Evolutionary conservation across 1,139 yeast species (phyloP).

Genomic region (Scheffersomyces titani): DNA sequence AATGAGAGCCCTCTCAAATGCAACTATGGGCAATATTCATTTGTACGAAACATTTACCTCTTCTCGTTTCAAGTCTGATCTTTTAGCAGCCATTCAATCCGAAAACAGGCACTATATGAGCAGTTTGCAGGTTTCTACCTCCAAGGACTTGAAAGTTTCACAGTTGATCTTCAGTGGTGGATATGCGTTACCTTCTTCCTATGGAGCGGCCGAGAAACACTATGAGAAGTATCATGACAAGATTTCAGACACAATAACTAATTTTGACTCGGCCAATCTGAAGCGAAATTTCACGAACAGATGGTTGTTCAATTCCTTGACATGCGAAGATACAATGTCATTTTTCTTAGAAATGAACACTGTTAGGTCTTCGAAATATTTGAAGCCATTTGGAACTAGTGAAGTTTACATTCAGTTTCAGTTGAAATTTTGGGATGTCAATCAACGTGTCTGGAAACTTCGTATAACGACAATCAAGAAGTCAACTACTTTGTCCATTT

Average conservation of each 20-base stretch:
- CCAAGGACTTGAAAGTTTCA: conserved; percentile 31
- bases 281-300: conserved; percentile 36
- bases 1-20: conserved; percentile 32
- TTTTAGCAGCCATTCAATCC: conserved; percentile 6
- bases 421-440: conserved; percentile 28
- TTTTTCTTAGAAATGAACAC: conserved; percentile 36
- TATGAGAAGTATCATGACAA: conserved; percentile 26
- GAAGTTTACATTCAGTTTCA: conserved; percentile 35
- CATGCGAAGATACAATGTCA: conserved; percentile 24
- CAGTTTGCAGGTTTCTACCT: conserved; percentile 31
- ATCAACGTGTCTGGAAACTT: conserved; percentile 21
- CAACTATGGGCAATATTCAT: conserved; percentile 31
- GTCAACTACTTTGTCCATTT: conserved; percentile 30
- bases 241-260: conserved; percentile 35
- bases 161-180: conserved; percentile 30
- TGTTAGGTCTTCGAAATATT: conserved; percentile 21
- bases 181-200: conserved; percentile 36
- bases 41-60: conserved; percentile 28
- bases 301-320: conserved; percentile 32
- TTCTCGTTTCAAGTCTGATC: conserved; percentile 16
- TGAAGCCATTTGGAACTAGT: conserved; percentile 17
- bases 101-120: conserved; percentile 1
- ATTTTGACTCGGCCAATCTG: conserved; percentile 32
- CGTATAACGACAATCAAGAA: conserved; percentile 30
- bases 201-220: conserved; percentile 21